A percentile compares a stretch with the other conserved stretches of the same genome.
Evolutionary conservation across 768 basidiomycete genomes (phyloP).

Genomic region (Pleurotus tuber-regium): DNA sequence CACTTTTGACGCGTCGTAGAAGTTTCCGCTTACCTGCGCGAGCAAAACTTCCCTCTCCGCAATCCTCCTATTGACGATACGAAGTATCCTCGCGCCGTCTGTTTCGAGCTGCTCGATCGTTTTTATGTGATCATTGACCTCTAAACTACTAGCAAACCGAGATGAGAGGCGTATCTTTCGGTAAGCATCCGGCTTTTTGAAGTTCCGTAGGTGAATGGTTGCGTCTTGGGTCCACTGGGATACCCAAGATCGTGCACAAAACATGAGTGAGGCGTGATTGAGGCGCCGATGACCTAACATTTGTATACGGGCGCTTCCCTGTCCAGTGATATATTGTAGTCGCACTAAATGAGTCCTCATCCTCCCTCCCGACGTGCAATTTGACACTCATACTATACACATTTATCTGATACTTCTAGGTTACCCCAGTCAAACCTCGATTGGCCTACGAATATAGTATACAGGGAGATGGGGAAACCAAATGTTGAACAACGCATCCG

Average conservation of each 20-base stretch:
- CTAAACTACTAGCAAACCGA: background rate
- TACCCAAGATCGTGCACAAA: background rate
- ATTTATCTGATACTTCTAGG: no score
- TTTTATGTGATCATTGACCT: background rate
- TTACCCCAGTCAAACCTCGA: background rate
- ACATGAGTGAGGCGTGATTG: background rate
- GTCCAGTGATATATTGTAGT: background rate
- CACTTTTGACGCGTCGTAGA: background rate
- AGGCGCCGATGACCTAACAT: background rate
- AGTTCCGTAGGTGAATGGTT: background rate
- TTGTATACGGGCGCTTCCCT: background rate
- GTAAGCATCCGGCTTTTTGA: background rate
- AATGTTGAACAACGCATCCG: no score
- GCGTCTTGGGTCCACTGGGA: background rate
- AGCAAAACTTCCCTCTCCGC: conserved; percentile 44
- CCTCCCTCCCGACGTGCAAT: no score
- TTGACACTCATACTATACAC: no score
- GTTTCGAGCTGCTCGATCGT: conserved; percentile 25
- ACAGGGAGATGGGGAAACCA: no score
- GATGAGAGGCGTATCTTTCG: background rate
- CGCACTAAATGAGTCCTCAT: no score
- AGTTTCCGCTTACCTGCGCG: conserved; percentile 35
- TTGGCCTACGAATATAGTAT: background rate
- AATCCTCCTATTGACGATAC: conserved; percentile 51
- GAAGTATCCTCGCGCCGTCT: conserved; percentile 51